Conservation (phyloP, 257 asterid genomes). For the Plectranthus barbatus region DNA sequence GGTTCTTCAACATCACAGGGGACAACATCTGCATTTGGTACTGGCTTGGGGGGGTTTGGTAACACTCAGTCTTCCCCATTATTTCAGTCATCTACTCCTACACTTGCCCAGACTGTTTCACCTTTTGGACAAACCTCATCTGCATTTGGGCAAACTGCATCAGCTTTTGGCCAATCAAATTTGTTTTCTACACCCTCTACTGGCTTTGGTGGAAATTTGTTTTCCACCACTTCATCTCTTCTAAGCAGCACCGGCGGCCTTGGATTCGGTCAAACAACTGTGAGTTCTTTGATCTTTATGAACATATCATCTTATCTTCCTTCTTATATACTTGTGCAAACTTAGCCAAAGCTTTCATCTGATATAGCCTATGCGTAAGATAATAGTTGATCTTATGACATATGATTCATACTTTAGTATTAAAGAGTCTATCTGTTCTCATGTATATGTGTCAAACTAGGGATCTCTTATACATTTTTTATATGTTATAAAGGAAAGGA, state of each 20-base stretch:
- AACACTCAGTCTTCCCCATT: constrained; percentile 75
- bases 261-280: constrained; percentile 70
- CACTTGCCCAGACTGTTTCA: constrained; percentile 50
- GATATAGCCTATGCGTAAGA: neutral
- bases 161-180: constrained; percentile 64
- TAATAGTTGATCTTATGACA: constrained; percentile 4
- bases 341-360: constrained; percentile 4
- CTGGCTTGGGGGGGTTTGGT: constrained; percentile 44
- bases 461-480: neutral
- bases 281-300: constrained; percentile 45
- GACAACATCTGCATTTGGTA: constrained; percentile 49
- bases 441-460: neutral
- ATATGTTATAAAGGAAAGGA: neutral
- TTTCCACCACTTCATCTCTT: constrained; percentile 63
- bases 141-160: constrained; percentile 57
- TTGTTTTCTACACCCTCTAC: constrained; percentile 57
- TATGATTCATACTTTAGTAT: neutral
- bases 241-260: constrained; percentile 21
- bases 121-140: constrained; percentile 82
- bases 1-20: constrained; percentile 61
- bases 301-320: constrained; percentile 11
- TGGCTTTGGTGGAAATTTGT: constrained; percentile 66
- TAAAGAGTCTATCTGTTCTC: neutral
- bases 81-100: constrained; percentile 69
- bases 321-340: constrained; percentile 2